Conservation (phyloP, 1,284 basidiomycete genomes). For the Puccinia hordei region DNA sequence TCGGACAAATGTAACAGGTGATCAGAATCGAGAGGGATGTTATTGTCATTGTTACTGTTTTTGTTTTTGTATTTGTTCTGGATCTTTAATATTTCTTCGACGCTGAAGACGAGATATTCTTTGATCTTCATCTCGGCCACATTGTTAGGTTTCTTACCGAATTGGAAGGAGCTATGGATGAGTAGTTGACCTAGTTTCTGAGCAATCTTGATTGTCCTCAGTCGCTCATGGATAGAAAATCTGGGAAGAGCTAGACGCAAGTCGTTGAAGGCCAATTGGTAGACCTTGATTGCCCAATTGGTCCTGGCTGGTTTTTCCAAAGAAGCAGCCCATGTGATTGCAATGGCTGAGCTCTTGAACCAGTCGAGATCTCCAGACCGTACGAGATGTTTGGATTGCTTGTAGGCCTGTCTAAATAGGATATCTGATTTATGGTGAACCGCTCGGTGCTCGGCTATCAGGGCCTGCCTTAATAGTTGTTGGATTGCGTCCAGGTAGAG, state of each 20-base stretch:
- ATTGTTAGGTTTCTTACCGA: no score
- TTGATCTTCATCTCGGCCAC: neutral
- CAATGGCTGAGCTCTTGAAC: constrained; percentile 1
- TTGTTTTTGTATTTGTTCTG: neutral
- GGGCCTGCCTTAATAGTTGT: neutral
- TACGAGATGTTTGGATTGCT: neutral
- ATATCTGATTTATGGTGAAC: neutral
- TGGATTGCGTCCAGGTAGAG: neutral
- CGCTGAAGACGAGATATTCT: constrained; percentile 10
- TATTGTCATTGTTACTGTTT: no score
- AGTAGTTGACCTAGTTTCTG: neutral
- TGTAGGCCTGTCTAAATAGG: neutral
- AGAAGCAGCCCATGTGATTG: neutral
- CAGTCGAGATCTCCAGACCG: neutral
- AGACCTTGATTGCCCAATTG: neutral
- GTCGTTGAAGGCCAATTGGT: neutral
- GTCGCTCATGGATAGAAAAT: neutral
- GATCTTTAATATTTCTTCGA: neutral
- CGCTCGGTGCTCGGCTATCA: neutral
- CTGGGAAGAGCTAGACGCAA: neutral
- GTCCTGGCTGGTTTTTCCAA: neutral
- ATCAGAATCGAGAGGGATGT: neutral
- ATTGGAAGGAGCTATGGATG: neutral
- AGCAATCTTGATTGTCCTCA: constrained; percentile 15
- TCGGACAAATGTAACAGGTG: neutral